phyloP scores from a whole-genome alignment of 75 land plant species.

The Cunninghamia lanceolata region DNA sequence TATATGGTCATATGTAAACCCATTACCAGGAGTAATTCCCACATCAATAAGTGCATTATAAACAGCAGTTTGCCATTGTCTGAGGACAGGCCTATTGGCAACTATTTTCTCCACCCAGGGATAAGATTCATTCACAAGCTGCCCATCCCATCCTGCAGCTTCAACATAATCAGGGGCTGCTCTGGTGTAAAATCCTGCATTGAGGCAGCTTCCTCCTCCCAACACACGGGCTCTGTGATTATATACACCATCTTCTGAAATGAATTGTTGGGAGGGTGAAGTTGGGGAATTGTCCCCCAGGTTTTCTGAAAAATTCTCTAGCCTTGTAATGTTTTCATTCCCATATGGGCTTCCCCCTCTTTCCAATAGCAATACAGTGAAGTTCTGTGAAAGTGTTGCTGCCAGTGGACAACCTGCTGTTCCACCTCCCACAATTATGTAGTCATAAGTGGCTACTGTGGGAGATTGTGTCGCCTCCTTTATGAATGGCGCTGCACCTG shows the following conservation, averaged over 20 bases:
- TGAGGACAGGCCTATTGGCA: slow-evolving; percentile 31
- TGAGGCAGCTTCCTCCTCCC: slow-evolving; percentile 61
- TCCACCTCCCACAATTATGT: slow-evolving; percentile 52
- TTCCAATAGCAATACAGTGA: slow-evolving; percentile 44
- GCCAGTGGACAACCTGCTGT: slow-evolving; percentile 55
- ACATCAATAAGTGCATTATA: slow-evolving; percentile 49
- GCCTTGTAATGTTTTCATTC: slow-evolving; percentile 26
- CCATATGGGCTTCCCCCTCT: slow-evolving; percentile 44
- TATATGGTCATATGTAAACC: slow-evolving; percentile 54
- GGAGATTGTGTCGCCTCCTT: not conserved
- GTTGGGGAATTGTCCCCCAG: slow-evolving; percentile 24
- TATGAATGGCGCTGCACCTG: not conserved
- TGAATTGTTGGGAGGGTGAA: slow-evolving; percentile 44
- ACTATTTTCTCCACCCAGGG: slow-evolving; percentile 58
- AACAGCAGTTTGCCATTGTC: slow-evolving; percentile 45
- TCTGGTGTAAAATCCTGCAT: slow-evolving; percentile 68
- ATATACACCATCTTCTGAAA: slow-evolving; percentile 57
- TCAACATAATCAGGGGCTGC: slow-evolving; percentile 45
- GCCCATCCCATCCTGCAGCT: slow-evolving; percentile 44
- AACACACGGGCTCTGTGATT: slow-evolving; percentile 58
- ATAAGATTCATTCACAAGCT: slow-evolving; percentile 52
- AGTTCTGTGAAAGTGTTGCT: slow-evolving; percentile 45
- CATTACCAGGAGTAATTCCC: slow-evolving; percentile 57
- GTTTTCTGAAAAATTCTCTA: slow-evolving; percentile 31
- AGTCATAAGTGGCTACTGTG: slow-evolving; percentile 19